Evolutionary conservation across 2,329 filamentous ascomycete species (phyloP).

Genomic region (Peltaster fructicola): DNA sequence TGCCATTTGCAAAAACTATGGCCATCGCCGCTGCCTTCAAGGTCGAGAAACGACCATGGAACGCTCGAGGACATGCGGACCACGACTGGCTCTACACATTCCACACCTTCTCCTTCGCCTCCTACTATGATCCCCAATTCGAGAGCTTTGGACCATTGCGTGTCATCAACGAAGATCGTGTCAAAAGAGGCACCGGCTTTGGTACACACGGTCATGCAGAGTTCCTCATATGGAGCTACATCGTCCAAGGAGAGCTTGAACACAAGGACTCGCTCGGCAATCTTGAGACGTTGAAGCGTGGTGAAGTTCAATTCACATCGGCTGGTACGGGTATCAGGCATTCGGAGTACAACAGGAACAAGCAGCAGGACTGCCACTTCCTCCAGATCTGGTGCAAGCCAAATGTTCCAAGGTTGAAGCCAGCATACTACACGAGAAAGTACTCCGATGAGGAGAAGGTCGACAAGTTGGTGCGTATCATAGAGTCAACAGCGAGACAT

Average conservation of each 20-base stretch:
- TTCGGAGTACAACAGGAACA: slow-evolving; percentile 65
- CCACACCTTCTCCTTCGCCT: slow-evolving; percentile 72
- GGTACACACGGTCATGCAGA: slow-evolving; percentile 72
- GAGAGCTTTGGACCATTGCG: slow-evolving; percentile 57
- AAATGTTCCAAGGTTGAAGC: slow-evolving; percentile 53
- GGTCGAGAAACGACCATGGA: slow-evolving; percentile 57
- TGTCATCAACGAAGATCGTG: slow-evolving; percentile 79
- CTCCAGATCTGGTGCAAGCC: slow-evolving; percentile 79
- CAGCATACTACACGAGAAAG: slow-evolving; percentile 57
- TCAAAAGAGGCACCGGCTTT: slow-evolving; percentile 57
- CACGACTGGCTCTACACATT: slow-evolving; percentile 80
- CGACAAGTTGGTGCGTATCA: slow-evolving; percentile 52
- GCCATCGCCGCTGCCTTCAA: slow-evolving; percentile 27
- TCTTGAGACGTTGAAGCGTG: slow-evolving; percentile 51
- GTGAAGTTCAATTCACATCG: slow-evolving; percentile 79
- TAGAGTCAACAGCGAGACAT: slow-evolving; percentile 49
- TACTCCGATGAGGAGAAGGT: slow-evolving; percentile 59
- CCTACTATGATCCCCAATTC: slow-evolving; percentile 49
- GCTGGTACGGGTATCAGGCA: slow-evolving; percentile 70
- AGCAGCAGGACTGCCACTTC: slow-evolving; percentile 57
- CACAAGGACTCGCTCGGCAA: slow-evolving; percentile 73
- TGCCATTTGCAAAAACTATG: too few relatives aligned
- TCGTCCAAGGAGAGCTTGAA: slow-evolving; percentile 69
- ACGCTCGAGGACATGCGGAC: slow-evolving; percentile 55
- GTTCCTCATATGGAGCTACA: slow-evolving; percentile 80